Base-by-base conservation (phyloP, 768 basidiomycete genomes). In the Pholiota conissans region DNA sequence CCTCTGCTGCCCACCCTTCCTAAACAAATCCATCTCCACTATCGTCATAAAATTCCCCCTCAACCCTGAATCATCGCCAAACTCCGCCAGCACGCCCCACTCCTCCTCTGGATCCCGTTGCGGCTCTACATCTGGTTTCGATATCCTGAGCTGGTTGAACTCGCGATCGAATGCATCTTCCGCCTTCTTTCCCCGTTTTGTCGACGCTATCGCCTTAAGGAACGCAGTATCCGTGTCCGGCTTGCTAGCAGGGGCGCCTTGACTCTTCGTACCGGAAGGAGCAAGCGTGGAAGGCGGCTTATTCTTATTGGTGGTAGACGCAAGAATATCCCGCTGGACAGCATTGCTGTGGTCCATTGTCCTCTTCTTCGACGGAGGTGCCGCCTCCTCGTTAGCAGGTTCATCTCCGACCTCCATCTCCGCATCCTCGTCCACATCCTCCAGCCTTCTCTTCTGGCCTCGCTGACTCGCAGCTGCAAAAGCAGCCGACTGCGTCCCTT, bases 11-110 rank as follows among this genome's bases (percentile, higher is more conserved):
- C 5, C 29, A 40, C 52, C 52, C 57, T 73, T 76, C 65, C 69
- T 71, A 65, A 73, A 78, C 9, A 87, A 74, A 28, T 86, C 84
- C 76, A 89, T 72, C 57, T 89, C 86, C 28, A 88, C 72, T 27
- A 91, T 81, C 2, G 89, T 82, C 90, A 92, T 91, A 60, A 92
- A 91, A 65, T 91, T 91, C 0, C 90, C 90, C 45, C 86, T 69
- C 34, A 91, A 39, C 56, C 80, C 79, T 3, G 69, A 71, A 49
- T 87, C 82, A 57, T 88, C 83, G 22, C 82, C 86, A 67, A 90
- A 87, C 35, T 86, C 84, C 24, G 82, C 86, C 40, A 90, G 65
- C 11, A 86, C 67, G 2, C 74, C 78, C 86, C 86, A 89, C 46
- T 80, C 77, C 40, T 79, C 71, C 45, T 81, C 81, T 29, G 72